Evolutionary conservation across 768 basidiomycete genomes (phyloP), one percentile per base, ranked within the genome.

Genomic region (Pholiota conissans): DNA sequence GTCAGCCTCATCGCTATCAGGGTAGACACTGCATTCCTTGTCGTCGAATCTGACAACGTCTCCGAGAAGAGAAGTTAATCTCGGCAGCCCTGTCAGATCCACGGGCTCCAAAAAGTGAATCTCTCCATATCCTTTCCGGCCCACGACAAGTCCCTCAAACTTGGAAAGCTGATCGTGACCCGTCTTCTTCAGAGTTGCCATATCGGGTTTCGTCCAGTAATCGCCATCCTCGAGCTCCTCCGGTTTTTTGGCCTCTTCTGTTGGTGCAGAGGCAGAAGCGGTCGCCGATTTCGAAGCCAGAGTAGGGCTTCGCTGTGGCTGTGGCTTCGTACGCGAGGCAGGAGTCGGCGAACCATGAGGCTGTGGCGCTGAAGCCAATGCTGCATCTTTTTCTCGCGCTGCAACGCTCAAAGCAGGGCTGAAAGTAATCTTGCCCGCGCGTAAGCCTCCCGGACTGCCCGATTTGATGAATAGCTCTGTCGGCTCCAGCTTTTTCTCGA

Each of bases 11-110:
- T 90, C 87, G 57, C 85, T 85, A 59, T 96, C 95, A 0, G 94
- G 93, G 71, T 99, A 98, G 34, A 98, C 95, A 48, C 85, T 89
- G 67, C 93, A 91, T 70, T 95, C 93, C 78, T 91, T 91, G 70
- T 93, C 88, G 58, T 91, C 89, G 69, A 99, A 95, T 46, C 88
- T 81, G 24, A 98, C 84, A 57, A 94, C 82, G 56, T 87, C 85
- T n/a, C 95, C 96, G 4, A 94, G 79, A 29, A 99, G 83, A 35
- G 88, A 86, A 6, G 86, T 84, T 35, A 98, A 81, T 67, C 87
- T 89, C 14, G 86, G 76, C 48, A 96, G 76, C 22, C 89, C 87
- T 24, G 95, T 97, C 56, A 99, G 82, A 68, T 98, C 94, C 30
- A 92, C 86, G 74, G 61, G 90, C 77, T 74, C 91, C 79, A 71